Conservation (phyloP, 225 moss, liverwort and hornwort species). For the Pleurozium schreberi region DNA sequence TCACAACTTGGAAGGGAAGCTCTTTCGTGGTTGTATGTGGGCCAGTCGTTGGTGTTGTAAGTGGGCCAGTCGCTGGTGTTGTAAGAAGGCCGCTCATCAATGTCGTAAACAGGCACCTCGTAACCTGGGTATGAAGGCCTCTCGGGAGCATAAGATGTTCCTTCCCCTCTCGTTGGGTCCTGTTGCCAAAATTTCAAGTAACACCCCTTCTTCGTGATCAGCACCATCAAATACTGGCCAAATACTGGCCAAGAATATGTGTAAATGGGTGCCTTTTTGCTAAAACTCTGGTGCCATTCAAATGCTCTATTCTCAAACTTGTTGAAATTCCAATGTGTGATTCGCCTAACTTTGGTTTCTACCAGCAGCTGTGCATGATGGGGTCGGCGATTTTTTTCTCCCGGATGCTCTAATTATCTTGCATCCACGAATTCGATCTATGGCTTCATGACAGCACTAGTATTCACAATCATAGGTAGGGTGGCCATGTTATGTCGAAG, state of each 20-base stretch:
- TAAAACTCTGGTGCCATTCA: background rate
- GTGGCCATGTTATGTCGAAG: no score
- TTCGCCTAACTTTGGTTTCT: background rate
- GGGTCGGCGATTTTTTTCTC: background rate
- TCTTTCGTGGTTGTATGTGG: conserved; percentile 15
- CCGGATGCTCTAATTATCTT: background rate
- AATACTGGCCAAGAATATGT: background rate
- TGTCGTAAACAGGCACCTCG: background rate
- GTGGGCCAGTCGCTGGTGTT: conserved; percentile 9
- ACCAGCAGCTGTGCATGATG: background rate
- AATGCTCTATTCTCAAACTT: background rate
- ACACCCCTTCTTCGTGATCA: background rate
- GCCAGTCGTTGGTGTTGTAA: conserved; percentile 18
- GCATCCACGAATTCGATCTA: background rate
- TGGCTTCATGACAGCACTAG: background rate
- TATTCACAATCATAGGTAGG: background rate
- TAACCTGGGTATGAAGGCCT: background rate
- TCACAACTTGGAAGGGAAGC: background rate
- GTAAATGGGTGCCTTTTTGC: background rate
- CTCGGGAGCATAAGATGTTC: conserved; percentile 12
- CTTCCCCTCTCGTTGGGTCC: background rate
- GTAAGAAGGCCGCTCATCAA: background rate
- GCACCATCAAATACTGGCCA: background rate
- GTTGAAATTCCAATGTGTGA: background rate
- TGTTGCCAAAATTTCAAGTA: background rate